Percentiles rank a stretch among this genome's conserved stretches.
phyloP scores from a whole-genome alignment of 1,284 basidiomycete species.

The Vanrija sp. region DNA sequence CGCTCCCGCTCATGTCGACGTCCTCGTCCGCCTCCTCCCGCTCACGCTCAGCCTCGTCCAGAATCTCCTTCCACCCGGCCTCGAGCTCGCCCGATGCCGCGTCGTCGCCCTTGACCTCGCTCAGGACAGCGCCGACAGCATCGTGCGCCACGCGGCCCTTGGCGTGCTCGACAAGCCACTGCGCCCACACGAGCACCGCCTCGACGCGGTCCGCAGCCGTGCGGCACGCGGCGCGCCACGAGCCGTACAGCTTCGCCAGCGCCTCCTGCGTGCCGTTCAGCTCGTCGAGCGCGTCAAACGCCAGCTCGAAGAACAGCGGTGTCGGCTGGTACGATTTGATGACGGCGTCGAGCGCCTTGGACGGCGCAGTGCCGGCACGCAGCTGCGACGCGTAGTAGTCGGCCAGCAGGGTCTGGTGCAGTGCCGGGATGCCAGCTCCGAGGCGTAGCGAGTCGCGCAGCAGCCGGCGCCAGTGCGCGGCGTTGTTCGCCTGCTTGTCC shows the following conservation, averaged over 20 bases:
- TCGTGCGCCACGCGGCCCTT: constrained; percentile 25
- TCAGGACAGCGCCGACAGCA: constrained; percentile 26
- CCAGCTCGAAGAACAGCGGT: constrained; percentile 19
- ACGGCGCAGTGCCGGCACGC: neutral
- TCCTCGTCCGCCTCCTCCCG: constrained; percentile 9
- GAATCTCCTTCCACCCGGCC: constrained; percentile 16
- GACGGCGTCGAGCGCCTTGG: constrained; percentile 8
- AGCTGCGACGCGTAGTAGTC: constrained; percentile 15
- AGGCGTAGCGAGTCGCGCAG: constrained; percentile 22
- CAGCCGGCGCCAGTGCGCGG: constrained; percentile 18
- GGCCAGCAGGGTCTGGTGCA: constrained; percentile 24
- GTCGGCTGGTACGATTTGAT: constrained; percentile 22
- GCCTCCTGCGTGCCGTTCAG: constrained; percentile 9
- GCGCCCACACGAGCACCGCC: constrained; percentile 25
- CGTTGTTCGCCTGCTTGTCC: neutral
- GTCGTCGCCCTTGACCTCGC: constrained; percentile 22
- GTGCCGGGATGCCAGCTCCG: constrained; percentile 14
- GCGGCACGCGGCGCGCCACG: constrained; percentile 24
- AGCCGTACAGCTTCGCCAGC: constrained; percentile 26
- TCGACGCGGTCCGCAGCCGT: constrained; percentile 16
- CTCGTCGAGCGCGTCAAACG: constrained; percentile 19
- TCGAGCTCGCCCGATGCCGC: constrained; percentile 21
- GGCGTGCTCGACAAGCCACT: constrained; percentile 22
- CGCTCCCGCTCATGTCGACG: constrained; percentile 6
- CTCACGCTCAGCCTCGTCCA: constrained; percentile 13